Evolutionary conservation across 257 asterid genomes (phyloP), one percentile per base, ranked within the genome.

Genomic region (Verbena officinalis): DNA sequence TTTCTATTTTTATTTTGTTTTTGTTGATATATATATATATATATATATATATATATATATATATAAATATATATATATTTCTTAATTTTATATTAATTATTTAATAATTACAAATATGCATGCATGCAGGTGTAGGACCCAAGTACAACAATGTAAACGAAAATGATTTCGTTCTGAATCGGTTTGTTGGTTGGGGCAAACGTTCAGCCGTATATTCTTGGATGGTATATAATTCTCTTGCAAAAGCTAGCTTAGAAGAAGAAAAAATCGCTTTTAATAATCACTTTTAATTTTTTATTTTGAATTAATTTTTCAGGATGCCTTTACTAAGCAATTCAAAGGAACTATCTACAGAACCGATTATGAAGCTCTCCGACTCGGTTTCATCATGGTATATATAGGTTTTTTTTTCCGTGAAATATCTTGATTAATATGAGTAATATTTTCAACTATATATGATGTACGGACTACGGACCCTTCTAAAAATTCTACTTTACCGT

Each of bases 261-360:
- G 7, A 30, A 30, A 30, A 30, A 30, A 30, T 36, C 40, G 7
- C 3, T 36, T 36, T 9, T 1, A 36, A 4, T 36, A 36, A 30
- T 7, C 40, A 4, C 7, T 36, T 36, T 36, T 36, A 30, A 53
- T 1, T 36, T 19, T 0, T 14, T 17, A 15, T 12, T 21, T 24
- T 17, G 33, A 34, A 12, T 59, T 30, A 36, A 44, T 65, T 68
- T 75, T 77, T 74, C 96, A 94, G 96, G 93, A 94, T n/a, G 76
- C 91, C 30, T 94, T 94, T 78, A 67, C 74, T 5, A 94, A 94
- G 83, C 99, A 94, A 76, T 90, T 94, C 71, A 82, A 83, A 75
- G 98, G 87, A 54, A 88, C 98, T 43, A 96, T 94, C 55, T 90
- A 96, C 66, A 88, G 82, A 71, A 71, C 96, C 45, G 99, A 94